Conservation (phyloP, 2,329 filamentous ascomycete species). For the Colletotrichum chrysophilum region DNA sequence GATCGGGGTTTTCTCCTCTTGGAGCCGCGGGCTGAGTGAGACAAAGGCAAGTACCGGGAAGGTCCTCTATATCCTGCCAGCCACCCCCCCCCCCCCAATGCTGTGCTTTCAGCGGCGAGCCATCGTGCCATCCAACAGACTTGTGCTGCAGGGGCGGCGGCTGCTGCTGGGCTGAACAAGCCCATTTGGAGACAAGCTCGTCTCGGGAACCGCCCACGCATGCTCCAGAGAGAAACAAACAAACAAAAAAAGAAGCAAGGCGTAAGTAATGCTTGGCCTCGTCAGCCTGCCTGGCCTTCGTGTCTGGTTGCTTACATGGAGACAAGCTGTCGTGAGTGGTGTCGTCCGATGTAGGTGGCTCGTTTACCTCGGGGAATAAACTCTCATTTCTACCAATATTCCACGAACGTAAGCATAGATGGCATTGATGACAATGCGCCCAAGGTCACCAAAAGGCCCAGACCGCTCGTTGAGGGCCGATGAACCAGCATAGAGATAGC, state of each 20-base stretch:
- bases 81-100: not conserved
- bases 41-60: not conserved
- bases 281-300: not conserved
- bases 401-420: not conserved
- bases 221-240: not conserved
- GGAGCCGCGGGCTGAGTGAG: not conserved
- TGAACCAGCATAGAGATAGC: not conserved
- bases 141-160: slow-evolving; percentile 13
- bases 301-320: not conserved
- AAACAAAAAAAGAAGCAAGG: not conserved
- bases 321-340: not conserved
- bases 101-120: not conserved
- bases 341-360: not conserved
- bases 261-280: not conserved
- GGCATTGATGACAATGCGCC: not conserved
- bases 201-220: slow-evolving; percentile 10
- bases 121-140: slow-evolving; percentile 7
- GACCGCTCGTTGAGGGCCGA: not conserved
- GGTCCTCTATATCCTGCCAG: not conserved
- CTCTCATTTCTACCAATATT: not conserved
- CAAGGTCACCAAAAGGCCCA: not conserved
- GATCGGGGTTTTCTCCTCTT: not conserved
- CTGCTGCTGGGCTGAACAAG: slow-evolving; percentile 7
- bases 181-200: slow-evolving; percentile 3
- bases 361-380: not conserved